Evolutionary conservation across 2,329 filamentous ascomycete genomes (phyloP).

Genomic region (Lachnellula arida): DNA sequence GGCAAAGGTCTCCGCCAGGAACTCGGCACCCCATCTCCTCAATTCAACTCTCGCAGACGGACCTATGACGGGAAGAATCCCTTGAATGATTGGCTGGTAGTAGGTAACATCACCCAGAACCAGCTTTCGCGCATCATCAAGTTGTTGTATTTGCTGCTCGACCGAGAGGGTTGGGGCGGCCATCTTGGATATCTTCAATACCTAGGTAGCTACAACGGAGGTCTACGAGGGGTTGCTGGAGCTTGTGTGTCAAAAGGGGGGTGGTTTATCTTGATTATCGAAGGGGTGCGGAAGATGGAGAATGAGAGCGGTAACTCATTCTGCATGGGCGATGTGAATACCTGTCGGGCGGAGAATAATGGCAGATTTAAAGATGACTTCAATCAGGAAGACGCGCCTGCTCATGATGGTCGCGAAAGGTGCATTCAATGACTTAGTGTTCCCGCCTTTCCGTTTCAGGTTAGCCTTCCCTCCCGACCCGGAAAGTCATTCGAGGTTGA

Average conservation of each 20-base stretch:
- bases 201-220: conserved; percentile 17
- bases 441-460: background rate
- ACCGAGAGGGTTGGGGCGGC: conserved; percentile 53
- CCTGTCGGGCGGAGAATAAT: background rate
- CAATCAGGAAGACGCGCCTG: conserved; percentile 1
- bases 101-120: conserved; percentile 82
- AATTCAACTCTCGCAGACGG: conserved; percentile 71
- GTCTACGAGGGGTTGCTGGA: conserved; percentile 21
- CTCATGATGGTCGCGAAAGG: background rate
- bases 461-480: background rate
- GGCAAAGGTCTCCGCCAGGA: conserved; percentile 91
- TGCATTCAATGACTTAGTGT: background rate
- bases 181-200: conserved; percentile 38
- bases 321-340: conserved; percentile 9
- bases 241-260: conserved; percentile 19
- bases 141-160: conserved; percentile 76
- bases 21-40: conserved; percentile 93
- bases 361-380: background rate
- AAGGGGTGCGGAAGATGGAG: conserved; percentile 7
- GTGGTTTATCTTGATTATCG: conserved; percentile 11
- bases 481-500: background rate
- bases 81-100: conserved; percentile 87
- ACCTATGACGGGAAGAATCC: conserved; percentile 86
- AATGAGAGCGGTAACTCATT: conserved; percentile 10
- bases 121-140: conserved; percentile 85